Evolutionary conservation across 139 green algal species (phyloP).

Genomic region (Limnomonas spitsbergensis): DNA sequence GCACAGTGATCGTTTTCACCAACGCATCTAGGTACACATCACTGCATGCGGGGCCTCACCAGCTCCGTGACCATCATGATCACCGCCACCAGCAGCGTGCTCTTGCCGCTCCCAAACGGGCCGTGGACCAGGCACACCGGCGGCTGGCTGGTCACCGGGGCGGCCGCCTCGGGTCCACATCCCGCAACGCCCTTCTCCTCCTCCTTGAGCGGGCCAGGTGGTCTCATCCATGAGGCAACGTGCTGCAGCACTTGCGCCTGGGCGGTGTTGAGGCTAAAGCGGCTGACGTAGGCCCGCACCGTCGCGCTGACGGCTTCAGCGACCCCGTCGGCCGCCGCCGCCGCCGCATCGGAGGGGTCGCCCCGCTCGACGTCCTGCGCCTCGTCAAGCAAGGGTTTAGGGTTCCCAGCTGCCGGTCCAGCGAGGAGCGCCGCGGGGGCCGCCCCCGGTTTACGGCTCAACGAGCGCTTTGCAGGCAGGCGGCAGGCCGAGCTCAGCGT

Average conservation of each 20-base stretch:
- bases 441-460: background rate
- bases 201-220: background rate
- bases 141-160: constrained; percentile 1
- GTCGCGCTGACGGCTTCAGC: no score
- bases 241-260: constrained; percentile 36
- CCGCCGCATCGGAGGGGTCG: no score
- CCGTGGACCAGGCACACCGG: constrained; percentile 75
- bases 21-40: no score
- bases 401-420: no score
- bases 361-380: no score
- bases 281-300: background rate
- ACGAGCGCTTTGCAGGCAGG: background rate
- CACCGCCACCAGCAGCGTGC: constrained; percentile 4
- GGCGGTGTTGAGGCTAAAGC: constrained; percentile 60
- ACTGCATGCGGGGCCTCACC: no score
- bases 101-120: constrained; percentile 45
- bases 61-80: constrained; percentile 4
- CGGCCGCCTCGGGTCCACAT: background rate
- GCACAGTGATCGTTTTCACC: no score
- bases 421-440: background rate
- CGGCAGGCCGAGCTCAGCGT: no score
- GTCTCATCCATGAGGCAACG: constrained; percentile 17
- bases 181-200: no score
- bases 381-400: no score
- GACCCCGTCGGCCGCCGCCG: no score